Base-by-base conservation (phyloP, 2,329 filamentous ascomycete genomes). In the Ophiocordyceps australis region DNA sequence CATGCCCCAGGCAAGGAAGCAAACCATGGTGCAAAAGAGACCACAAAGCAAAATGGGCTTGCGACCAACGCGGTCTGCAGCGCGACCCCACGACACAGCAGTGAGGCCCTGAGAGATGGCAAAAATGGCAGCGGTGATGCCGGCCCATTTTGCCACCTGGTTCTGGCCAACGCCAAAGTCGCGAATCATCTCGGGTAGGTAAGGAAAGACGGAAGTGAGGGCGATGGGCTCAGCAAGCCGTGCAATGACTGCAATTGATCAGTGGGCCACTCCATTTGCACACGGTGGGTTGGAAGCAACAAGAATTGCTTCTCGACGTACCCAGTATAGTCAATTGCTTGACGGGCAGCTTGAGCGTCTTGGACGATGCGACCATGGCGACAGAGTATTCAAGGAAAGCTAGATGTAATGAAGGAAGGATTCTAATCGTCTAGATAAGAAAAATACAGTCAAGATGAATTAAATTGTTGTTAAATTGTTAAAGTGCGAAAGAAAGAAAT, bases 1-100 rank as follows among this genome's bases (percentile, higher is more conserved):
- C 50, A 93, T 71, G 6, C 89, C 86, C 68, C 85, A 94, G 14
- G 82, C 35, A 13, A 94, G 39, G 37, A 78, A 83, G 21, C 76
- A 76, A 1, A 74, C 43, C 79, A 94, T 91, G 23, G 83, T 92
- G 38, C 67, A 77, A 20, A 72, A 46, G 12, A 89, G 57, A 0
- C 79, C 82, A 7, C 63, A 42, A 10, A 95, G 58, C 31, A 95
- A 80, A 20, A 76, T 66, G 1, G 76, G 77, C 43, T 93, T 94
- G 29, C 86, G 69, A 13, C 86, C 89, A 33, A 79, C 69, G 22
- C 50, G 55, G 46, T 95, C 89, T 1, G 82, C 80, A 3, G 74
- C 65, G 35, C 71, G 64, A 5, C 82, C 75, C 79, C 80, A 86
- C 1, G 68, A 54, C 2, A 86, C 67, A 12, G 75, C 78, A 5